phyloP scores from a whole-genome alignment of 495 filamentous ascomycete species.

The Penicillium malachiteum region DNA sequence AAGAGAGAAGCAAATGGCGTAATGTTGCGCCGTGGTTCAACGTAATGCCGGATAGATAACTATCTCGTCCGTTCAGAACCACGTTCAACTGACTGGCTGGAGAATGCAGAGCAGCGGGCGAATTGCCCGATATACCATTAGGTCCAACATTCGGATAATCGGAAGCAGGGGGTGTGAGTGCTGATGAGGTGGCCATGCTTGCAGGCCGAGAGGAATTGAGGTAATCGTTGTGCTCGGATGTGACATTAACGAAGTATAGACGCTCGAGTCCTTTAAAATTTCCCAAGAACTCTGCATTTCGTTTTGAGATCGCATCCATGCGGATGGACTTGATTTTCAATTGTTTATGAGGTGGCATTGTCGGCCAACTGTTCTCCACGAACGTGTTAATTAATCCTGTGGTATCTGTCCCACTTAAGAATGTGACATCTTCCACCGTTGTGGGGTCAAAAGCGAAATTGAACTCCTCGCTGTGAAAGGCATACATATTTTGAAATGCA shows the following conservation, averaged over 20 bases:
- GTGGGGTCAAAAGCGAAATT: conserved; percentile 39
- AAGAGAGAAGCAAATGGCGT: conserved; percentile 55
- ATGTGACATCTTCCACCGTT: conserved; percentile 48
- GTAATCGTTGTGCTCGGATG: conserved; percentile 25
- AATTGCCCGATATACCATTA: conserved; percentile 19
- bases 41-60: conserved; percentile 44
- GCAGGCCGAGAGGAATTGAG: conserved; percentile 30
- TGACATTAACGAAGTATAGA: conserved; percentile 47
- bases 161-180: conserved; percentile 31
- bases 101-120: conserved; percentile 22
- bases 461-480: conserved; percentile 47
- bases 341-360: conserved; percentile 16
- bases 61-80: conserved; percentile 38
- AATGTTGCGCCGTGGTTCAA: conserved; percentile 51
- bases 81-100: conserved; percentile 26
- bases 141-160: conserved; percentile 10
- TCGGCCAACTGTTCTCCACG: conserved; percentile 54
- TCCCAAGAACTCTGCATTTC: conserved; percentile 39
- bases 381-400: conserved; percentile 49
- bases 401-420: conserved; percentile 48
- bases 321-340: conserved; percentile 40
- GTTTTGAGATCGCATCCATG: conserved; percentile 40
- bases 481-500: conserved; percentile 57
- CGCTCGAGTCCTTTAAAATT: conserved; percentile 41
- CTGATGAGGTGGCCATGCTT: conserved; percentile 11